Conservation (phyloP, 352 stramenopile genomes). For the Globisporangium orthogonon region DNA sequence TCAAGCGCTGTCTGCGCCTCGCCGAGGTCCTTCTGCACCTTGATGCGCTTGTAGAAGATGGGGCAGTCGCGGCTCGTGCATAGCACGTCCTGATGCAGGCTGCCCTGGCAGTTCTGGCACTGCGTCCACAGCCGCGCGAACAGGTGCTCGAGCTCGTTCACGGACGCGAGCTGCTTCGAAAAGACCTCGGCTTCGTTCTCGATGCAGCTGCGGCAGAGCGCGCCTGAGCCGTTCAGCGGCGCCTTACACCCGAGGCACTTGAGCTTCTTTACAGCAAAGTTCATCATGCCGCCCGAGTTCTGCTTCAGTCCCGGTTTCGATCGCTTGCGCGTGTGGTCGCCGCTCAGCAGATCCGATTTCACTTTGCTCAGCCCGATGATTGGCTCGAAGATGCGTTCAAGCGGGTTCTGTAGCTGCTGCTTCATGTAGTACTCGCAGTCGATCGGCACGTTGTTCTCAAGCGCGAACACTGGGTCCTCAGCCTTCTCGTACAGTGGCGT, state of each 20-base stretch:
- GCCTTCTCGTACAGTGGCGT: conserved; percentile 96
- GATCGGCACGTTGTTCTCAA: conserved; percentile 99
- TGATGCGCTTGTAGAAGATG: conserved; percentile 99
- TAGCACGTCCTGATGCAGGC: conserved; percentile 93
- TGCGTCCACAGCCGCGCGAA: conserved; percentile 97
- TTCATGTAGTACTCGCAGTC: conserved; percentile 99
- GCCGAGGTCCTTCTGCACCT: conserved; percentile 97
- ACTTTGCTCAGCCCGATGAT: conserved; percentile 94
- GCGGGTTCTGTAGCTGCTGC: conserved; percentile 97
- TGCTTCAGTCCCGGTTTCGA: conserved; percentile 94
- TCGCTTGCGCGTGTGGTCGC: conserved; percentile 97
- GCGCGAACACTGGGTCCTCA: conserved; percentile 98
- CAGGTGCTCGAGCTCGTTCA: conserved; percentile 92
- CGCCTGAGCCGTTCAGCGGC: conserved; percentile 80
- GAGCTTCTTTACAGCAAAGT: conserved; percentile 97
- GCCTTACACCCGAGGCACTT: conserved; percentile 98
- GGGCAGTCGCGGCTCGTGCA: conserved; percentile 97
- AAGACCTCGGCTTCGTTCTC: conserved; percentile 94
- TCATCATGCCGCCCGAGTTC: conserved; percentile 97
- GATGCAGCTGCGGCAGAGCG: conserved; percentile 93
- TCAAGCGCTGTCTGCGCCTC: conserved; percentile 92
- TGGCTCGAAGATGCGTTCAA: conserved; percentile 98
- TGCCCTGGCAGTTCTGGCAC: conserved; percentile 98
- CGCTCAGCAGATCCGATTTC: conserved; percentile 90
- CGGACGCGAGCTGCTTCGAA: conserved; percentile 89